Evolutionary conservation across 2,329 filamentous ascomycete genomes (phyloP).

Genomic region (Beauveria bassiana): DNA sequence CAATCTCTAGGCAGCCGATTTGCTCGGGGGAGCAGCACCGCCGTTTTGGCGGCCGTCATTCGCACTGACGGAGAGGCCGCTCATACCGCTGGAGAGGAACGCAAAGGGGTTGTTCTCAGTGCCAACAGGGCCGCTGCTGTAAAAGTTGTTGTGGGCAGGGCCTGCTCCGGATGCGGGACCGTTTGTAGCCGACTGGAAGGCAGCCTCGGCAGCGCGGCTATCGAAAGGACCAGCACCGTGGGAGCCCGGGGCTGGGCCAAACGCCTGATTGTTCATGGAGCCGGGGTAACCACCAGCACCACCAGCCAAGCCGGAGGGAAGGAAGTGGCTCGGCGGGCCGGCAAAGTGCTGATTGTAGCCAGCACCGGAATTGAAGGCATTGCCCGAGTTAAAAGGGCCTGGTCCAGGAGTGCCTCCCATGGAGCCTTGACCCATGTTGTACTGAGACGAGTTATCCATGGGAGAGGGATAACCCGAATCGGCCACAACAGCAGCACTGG

Average conservation of each 20-base stretch:
- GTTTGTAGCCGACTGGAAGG: constrained; percentile 83
- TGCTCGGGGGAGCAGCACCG: constrained; percentile 46
- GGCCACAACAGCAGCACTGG: constrained; percentile 86
- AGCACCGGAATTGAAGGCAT: constrained; percentile 57
- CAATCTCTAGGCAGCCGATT: constrained; percentile 47
- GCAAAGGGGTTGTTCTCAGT: constrained; percentile 69
- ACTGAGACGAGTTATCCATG: constrained; percentile 79
- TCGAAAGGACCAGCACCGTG: constrained; percentile 85
- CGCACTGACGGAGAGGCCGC: constrained; percentile 63
- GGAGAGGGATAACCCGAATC: constrained; percentile 86
- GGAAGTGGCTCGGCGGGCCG: constrained; percentile 79
- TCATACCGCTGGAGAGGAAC: constrained; percentile 68
- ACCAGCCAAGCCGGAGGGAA: constrained; percentile 73
- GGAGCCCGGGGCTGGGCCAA: constrained; percentile 65
- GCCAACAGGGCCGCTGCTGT: constrained; percentile 50
- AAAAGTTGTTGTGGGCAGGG: constrained; percentile 53
- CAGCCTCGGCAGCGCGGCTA: constrained; percentile 86
- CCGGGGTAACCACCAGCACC: constrained; percentile 68
- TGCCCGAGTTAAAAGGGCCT: constrained; percentile 63
- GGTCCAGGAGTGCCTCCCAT: constrained; percentile 78
- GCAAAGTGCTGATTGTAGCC: constrained; percentile 76
- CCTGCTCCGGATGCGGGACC: constrained; percentile 65
- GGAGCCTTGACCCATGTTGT: constrained; percentile 79
- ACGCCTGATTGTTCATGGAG: constrained; percentile 69
- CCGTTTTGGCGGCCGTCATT: constrained; percentile 57